These are phyloP conservation scores for Primulina huaijiensis DNA, from an alignment of 257 asterid species.

Conservation along the genomic window DNA sequence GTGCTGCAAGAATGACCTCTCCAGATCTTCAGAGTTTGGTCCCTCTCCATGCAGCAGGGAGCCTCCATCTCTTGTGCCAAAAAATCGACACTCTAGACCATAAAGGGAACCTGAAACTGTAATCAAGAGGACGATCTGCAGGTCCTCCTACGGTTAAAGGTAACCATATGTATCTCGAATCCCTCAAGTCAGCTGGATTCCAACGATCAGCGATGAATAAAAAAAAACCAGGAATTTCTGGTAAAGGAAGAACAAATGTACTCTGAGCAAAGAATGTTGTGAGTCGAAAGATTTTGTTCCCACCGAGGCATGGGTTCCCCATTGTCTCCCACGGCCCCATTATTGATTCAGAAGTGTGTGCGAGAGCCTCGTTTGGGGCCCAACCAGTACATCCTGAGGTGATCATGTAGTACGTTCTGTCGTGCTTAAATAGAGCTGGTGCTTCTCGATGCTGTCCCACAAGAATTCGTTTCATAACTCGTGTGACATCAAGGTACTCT, in stretches of 20 bases:
- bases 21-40: conserved; percentile 26
- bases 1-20: conserved; percentile 27
- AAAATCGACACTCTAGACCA: conserved; percentile 89
- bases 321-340: conserved; percentile 96
- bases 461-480: conserved; percentile 52
- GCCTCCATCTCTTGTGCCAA: conserved; percentile 97
- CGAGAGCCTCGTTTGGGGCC: conserved; percentile 93
- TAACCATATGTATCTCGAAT: conserved; percentile 90
- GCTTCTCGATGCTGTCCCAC: conserved; percentile 90
- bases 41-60: conserved; percentile 53
- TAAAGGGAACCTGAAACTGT: conserved; percentile 77
- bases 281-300: conserved; percentile 49
- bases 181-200: conserved; percentile 88
- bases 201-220: conserved; percentile 95
- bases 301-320: conserved; percentile 98
- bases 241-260: conserved; percentile 77
- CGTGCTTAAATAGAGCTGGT: conserved; percentile 83
- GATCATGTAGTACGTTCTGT: conserved; percentile 87
- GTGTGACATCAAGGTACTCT: conserved; percentile 59
- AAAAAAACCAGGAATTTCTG: conserved; percentile 54
- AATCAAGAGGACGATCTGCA: conserved; percentile 78
- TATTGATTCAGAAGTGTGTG: conserved; percentile 84
- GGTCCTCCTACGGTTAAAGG: conserved; percentile 77
- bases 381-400: conserved; percentile 97
- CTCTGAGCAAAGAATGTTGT: conserved; percentile 88